phyloP scores from a whole-genome alignment of 768 basidiomycete species.

The Tricholoma saponaceum region DNA sequence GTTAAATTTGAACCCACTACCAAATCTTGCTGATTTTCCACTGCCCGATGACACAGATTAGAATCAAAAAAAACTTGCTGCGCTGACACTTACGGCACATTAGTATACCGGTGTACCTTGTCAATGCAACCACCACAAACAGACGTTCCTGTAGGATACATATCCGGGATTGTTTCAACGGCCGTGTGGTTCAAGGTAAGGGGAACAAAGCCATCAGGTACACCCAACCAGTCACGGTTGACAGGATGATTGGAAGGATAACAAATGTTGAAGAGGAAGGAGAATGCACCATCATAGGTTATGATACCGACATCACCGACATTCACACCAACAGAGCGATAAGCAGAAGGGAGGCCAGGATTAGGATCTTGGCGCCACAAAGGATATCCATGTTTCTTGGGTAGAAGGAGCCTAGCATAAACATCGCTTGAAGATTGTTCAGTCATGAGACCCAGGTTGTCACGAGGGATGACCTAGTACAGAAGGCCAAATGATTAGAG shows the following conservation, averaged over 20 bases:
- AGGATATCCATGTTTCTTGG: conserved; percentile 25
- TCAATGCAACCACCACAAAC: background rate
- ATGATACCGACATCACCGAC: conserved; percentile 20
- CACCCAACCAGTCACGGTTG: conserved; percentile 9
- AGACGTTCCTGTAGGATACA: background rate
- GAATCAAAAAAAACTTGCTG: background rate
- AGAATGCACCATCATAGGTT: conserved; percentile 18
- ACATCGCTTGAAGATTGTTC: background rate
- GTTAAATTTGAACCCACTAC: background rate
- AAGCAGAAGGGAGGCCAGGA: conserved; percentile 11
- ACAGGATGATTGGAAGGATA: conserved; percentile 12
- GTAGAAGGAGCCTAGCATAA: conserved; percentile 12
- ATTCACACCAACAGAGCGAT: conserved; percentile 17
- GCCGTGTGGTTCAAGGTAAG: background rate
- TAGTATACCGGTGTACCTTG: background rate
- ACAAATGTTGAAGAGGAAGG: conserved; percentile 18
- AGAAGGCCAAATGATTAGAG: background rate
- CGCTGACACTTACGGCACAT: background rate
- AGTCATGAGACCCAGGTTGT: background rate
- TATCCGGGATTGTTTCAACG: background rate
- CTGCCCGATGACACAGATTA: background rate
- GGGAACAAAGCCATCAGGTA: conserved; percentile 12
- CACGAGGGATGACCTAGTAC: background rate
- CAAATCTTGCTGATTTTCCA: background rate
- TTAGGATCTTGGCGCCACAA: conserved; percentile 29